Percentiles rank a stretch among this genome's conserved stretches.
These are phyloP conservation scores for Flammula alnicola DNA, from an alignment of 1,284 basidiomycete genomes.

Conservation along the genomic window DNA sequence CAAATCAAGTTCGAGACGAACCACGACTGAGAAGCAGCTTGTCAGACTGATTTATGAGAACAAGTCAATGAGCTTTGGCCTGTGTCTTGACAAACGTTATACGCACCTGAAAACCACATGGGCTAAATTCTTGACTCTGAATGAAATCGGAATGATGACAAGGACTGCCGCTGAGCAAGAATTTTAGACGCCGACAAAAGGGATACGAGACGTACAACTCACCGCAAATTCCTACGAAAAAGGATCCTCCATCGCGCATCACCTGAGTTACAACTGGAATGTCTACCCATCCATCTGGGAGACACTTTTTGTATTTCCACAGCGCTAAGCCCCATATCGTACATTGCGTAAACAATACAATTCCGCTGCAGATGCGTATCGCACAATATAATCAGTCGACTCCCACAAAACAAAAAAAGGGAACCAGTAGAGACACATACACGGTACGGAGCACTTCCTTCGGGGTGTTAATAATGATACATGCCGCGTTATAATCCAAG, in stretches of 20 bases:
- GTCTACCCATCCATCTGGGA: conserved; percentile 6
- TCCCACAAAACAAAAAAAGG: too few species aligned
- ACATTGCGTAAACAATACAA: background rate
- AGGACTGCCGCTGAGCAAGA: background rate
- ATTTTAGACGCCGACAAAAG: background rate
- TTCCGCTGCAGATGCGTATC: background rate
- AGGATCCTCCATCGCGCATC: conserved; percentile 1
- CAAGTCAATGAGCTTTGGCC: background rate
- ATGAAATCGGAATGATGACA: background rate
- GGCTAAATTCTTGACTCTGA: background rate
- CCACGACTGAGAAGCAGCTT: conserved; percentile 2
- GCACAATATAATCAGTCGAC: too few species aligned
- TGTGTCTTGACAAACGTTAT: background rate
- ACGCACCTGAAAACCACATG: background rate
- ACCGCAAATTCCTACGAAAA: background rate
- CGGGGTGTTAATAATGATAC: background rate
- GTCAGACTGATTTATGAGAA: background rate
- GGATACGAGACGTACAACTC: too few species aligned
- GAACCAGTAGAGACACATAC: background rate
- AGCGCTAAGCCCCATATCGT: background rate
- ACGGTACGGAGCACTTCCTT: background rate
- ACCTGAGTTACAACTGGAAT: conserved; percentile 3
- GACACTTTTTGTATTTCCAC: background rate
- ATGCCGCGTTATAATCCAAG: conserved; percentile 2
- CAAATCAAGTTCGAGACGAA: background rate